These are phyloP conservation scores for Citrus cavaleriei DNA, from an alignment of 345 rosid genomes.

Conservation along the genomic window DNA sequence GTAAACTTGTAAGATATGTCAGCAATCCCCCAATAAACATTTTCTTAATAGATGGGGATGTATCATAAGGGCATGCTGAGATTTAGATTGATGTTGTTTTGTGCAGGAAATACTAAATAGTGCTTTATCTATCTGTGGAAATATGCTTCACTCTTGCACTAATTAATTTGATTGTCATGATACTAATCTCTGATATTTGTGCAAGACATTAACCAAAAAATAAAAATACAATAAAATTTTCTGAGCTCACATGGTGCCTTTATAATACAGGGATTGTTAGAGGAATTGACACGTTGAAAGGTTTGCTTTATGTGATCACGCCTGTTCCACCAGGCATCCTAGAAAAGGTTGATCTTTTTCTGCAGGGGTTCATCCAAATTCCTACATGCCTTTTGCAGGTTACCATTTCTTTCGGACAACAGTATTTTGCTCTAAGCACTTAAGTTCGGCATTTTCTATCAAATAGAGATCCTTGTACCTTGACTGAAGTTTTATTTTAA, in stretches of 20 bases:
- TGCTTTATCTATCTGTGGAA: background rate
- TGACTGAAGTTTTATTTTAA: background rate
- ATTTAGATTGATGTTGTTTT: background rate
- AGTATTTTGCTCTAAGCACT: background rate
- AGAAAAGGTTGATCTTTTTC: slow-evolving; percentile 73
- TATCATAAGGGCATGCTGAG: background rate
- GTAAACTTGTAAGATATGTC: background rate
- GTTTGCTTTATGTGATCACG: slow-evolving; percentile 69
- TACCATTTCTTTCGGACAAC: slow-evolving; percentile 6
- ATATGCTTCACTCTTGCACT: background rate
- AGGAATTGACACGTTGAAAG: slow-evolving; percentile 68
- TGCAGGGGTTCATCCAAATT: slow-evolving; percentile 75
- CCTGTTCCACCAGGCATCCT: slow-evolving; percentile 68
- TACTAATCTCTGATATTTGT: background rate
- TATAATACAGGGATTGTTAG: slow-evolving; percentile 73
- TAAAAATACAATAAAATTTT: background rate
- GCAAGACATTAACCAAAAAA: background rate
- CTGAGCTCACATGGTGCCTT: slow-evolving; percentile 1
- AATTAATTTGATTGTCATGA: background rate
- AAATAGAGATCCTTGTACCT: background rate
- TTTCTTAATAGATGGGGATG: background rate
- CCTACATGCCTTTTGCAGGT: slow-evolving; percentile 86
- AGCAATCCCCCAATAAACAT: no score
- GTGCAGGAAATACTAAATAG: background rate
- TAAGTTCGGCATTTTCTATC: background rate